These are phyloP conservation scores for Sporothrix inflata DNA, from an alignment of 2,329 filamentous ascomycete species.

Conservation along the genomic window DNA sequence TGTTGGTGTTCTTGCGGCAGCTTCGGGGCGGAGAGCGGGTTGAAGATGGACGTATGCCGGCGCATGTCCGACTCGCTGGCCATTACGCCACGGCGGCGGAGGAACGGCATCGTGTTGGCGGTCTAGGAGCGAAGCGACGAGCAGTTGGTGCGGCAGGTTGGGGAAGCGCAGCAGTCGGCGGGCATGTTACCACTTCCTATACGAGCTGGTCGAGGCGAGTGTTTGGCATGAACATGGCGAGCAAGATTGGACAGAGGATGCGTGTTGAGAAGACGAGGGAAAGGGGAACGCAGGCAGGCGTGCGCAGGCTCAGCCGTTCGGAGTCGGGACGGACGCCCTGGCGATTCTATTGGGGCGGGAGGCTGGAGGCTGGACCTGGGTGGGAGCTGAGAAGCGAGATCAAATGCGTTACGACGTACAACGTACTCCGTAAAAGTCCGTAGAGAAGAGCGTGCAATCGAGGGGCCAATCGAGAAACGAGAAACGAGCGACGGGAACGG, in stretches of 20 bases:
- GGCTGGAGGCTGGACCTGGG: background rate
- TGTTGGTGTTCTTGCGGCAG: conserved; percentile 25
- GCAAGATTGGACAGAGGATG: background rate
- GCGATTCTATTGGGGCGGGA: background rate
- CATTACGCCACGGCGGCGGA: conserved; percentile 63
- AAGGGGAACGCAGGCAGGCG: background rate
- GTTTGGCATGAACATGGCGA: conserved; percentile 29
- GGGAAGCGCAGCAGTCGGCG: conserved; percentile 14
- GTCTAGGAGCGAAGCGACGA: conserved; percentile 10
- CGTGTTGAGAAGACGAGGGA: background rate
- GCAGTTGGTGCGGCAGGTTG: background rate
- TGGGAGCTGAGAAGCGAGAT: conserved; percentile 7
- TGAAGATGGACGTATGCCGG: conserved; percentile 49
- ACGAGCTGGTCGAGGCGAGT: conserved; percentile 24
- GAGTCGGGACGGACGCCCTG: background rate
- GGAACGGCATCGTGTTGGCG: conserved; percentile 57
- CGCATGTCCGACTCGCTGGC: conserved; percentile 63
- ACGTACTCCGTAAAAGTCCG: conserved; percentile 18
- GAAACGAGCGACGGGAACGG: conserved; percentile 8
- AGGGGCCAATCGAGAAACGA: background rate
- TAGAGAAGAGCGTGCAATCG: background rate
- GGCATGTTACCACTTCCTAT: conserved; percentile 24
- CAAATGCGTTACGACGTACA: conserved; percentile 17
- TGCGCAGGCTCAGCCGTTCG: conserved; percentile 21
- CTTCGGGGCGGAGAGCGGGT: conserved; percentile 37